Evolutionary conservation across 768 basidiomycete species (phyloP).

Genomic region (Boletellus sp.): DNA sequence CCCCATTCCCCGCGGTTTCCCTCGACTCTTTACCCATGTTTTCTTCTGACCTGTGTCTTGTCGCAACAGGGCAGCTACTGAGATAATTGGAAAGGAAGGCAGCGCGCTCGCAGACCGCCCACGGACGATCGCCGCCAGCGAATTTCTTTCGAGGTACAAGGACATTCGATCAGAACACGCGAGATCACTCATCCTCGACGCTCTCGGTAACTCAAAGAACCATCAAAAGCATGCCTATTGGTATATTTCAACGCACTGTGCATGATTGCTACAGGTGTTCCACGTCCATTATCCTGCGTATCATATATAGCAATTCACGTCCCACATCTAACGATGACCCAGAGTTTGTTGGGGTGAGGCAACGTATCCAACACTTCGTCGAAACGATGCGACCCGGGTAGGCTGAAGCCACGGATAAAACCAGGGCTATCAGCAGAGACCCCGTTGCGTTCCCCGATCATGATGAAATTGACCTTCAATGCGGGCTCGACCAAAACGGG

Average conservation of each 20-base stretch:
- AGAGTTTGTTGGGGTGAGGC: slow-evolving; percentile 16
- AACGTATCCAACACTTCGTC: slow-evolving; percentile 26
- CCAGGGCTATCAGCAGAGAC: slow-evolving; percentile 55
- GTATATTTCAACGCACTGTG: slow-evolving; percentile 36
- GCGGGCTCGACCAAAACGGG: slow-evolving; percentile 48
- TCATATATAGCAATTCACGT: slow-evolving; percentile 24
- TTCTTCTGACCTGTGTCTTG: too few species aligned
- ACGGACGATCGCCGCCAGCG: slow-evolving; percentile 47
- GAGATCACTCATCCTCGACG: slow-evolving; percentile 21
- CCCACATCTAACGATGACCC: slow-evolving; percentile 21
- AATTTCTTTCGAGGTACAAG: slow-evolving; percentile 48
- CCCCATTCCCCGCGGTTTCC: not conserved
- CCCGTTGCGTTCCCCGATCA: slow-evolving; percentile 54
- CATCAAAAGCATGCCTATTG: slow-evolving; percentile 35
- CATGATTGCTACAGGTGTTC: slow-evolving; percentile 21
- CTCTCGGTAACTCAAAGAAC: slow-evolving; percentile 29
- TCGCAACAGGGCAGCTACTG: slow-evolving; percentile 56
- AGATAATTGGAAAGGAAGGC: slow-evolving; percentile 62
- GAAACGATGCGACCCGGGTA: slow-evolving; percentile 31
- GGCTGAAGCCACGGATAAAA: too few species aligned
- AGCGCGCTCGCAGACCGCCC: slow-evolving; percentile 50
- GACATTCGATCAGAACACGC: slow-evolving; percentile 41
- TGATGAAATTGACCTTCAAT: slow-evolving; percentile 51
- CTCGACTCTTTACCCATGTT: too few species aligned
- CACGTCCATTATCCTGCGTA: slow-evolving; percentile 22